Base-by-base conservation (phyloP, 78 protist genomes). In the Anaeramoeba flamelloides region DNA sequence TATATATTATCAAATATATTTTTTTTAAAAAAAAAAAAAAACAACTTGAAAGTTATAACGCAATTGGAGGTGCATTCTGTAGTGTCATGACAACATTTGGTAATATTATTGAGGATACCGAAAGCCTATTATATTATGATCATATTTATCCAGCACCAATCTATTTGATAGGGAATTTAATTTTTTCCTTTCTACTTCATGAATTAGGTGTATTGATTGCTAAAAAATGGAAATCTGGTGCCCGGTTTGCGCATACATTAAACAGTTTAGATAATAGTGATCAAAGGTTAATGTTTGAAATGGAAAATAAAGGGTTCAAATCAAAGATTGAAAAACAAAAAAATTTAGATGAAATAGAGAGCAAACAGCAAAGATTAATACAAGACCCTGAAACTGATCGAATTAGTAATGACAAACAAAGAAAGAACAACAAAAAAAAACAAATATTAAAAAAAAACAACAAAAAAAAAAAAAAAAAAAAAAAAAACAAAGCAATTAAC, bases 21-120 rank as follows among this genome's bases (percentile, higher is more conserved):
- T n/a, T n/a, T n/a, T n/a, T n/a, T n/a, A n/a, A n/a, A n/a, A n/a
- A n/a, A n/a, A n/a, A n/a, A n/a, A n/a, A n/a, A n/a, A n/a, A n/a
- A n/a, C n/a, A n/a, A n/a, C n/a, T n/a, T n/a, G n/a, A 53, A 53
- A 53, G 69, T 8, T 53, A 53, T 53, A 53, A 53, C 69, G 69
- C 69, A 53, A 53, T 53, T 53, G 34, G 17, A 17, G 17, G 17
- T 53, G 17, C 34, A 26, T 53, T 53, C 17, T 53, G 69, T 53
- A 53, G 69, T 53, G 69, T 53, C 17, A 26, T 53, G 34, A 53
- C 69, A 53, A 53, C 69, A 53, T 53, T 53, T 53, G 69, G 69
- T 8, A 53, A 53, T 53, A 17, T 53, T 26, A 53, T 53, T 53
- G 69, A 53, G 17, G 69, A 53, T 17, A 53, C 69, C 8, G 69